Conservation (phyloP, 2,329 filamentous ascomycete genomes). For the Fusarium zealandicum region DNA sequence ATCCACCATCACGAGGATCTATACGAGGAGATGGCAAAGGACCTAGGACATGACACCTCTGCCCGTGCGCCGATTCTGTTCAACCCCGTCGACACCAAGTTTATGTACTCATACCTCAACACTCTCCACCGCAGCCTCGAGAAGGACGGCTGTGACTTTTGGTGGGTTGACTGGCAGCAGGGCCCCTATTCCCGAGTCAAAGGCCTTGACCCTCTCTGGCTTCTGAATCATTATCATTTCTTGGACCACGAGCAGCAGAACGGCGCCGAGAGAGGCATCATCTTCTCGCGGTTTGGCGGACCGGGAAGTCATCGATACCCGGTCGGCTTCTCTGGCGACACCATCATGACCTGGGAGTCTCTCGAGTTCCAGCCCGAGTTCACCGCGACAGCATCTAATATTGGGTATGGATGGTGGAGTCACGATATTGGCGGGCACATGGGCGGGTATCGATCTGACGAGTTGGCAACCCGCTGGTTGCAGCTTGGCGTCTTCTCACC, state of each 20-base stretch:
- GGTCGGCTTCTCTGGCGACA: slow-evolving; percentile 70
- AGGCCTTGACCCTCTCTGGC: slow-evolving; percentile 69
- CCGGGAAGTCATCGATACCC: slow-evolving; percentile 70
- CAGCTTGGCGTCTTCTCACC: slow-evolving; percentile 69
- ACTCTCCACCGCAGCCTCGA: slow-evolving; percentile 64
- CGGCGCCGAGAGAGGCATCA: slow-evolving; percentile 50
- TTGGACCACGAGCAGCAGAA: slow-evolving; percentile 54
- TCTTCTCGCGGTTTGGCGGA: slow-evolving; percentile 68
- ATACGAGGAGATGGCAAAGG: slow-evolving; percentile 62
- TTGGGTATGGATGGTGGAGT: slow-evolving; percentile 73
- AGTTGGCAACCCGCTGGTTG: slow-evolving; percentile 66
- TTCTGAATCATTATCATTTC: slow-evolving; percentile 71
- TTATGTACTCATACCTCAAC: slow-evolving; percentile 65
- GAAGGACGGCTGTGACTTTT: slow-evolving; percentile 65
- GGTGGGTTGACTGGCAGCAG: slow-evolving; percentile 75
- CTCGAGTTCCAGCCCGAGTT: slow-evolving; percentile 71
- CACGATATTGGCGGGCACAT: slow-evolving; percentile 73
- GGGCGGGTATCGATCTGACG: slow-evolving; percentile 62
- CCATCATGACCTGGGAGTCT: slow-evolving; percentile 65
- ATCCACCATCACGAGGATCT: slow-evolving; percentile 63
- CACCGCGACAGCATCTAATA: slow-evolving; percentile 70
- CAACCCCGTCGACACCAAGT: slow-evolving; percentile 60
- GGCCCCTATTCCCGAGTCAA: slow-evolving; percentile 61
- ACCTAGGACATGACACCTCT: slow-evolving; percentile 58
- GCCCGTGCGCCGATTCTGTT: slow-evolving; percentile 61